These are phyloP conservation scores for Beauveria bassiana DNA, from an alignment of 2,329 filamentous ascomycete species.

Conservation along the genomic window DNA sequence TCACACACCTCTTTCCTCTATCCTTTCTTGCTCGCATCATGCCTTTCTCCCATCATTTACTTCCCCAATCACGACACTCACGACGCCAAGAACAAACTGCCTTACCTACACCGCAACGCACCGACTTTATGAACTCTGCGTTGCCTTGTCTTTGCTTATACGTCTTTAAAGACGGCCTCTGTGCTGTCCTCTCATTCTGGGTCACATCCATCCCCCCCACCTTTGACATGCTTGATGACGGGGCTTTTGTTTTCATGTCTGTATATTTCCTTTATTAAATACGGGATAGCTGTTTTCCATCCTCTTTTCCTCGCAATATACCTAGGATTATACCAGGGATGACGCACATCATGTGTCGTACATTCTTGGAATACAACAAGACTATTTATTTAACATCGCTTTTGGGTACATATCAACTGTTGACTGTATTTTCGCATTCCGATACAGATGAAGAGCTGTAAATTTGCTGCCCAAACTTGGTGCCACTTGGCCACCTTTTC, in stretches of 20 bases:
- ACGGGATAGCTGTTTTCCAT: background rate
- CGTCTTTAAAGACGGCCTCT: background rate
- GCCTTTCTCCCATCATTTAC: background rate
- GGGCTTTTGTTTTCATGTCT: background rate
- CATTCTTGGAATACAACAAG: background rate
- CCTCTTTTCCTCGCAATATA: background rate
- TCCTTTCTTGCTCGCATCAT: background rate
- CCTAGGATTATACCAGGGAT: background rate
- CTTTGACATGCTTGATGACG: too few species aligned
- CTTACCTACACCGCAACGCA: background rate
- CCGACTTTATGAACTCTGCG: background rate
- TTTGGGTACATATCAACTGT: background rate
- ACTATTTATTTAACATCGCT: background rate
- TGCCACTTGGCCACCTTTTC: background rate
- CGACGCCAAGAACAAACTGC: constrained; percentile 5
- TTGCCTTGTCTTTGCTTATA: background rate
- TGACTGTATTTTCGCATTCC: too few species aligned
- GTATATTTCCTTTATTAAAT: background rate
- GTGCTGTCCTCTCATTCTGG: background rate
- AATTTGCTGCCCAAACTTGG: background rate
- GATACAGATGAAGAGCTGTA: too few species aligned
- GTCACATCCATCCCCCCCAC: too few species aligned
- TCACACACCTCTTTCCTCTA: background rate
- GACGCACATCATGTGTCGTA: background rate
- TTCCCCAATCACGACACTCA: constrained; percentile 2